Evolutionary conservation across 768 basidiomycete genomes (phyloP).

Genomic region (Mycena sanguinolenta): DNA sequence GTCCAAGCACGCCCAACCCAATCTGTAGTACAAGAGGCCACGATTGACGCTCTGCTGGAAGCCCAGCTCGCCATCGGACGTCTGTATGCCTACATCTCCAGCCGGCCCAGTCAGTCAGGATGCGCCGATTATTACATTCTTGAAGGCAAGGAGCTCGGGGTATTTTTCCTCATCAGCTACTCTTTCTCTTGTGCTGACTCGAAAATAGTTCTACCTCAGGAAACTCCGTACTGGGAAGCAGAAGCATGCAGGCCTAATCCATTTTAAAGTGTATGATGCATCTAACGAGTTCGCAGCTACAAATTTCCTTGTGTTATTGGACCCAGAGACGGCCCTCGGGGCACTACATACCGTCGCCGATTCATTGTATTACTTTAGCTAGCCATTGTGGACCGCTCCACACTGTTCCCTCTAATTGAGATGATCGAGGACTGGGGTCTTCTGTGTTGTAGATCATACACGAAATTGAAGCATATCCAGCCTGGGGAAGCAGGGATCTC

Average conservation of each 20-base stretch:
- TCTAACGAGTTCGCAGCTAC: no score
- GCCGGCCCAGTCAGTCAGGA: conserved; percentile 96
- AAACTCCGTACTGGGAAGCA: conserved; percentile 95
- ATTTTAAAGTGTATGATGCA: no score
- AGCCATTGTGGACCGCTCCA: no score
- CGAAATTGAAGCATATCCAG: no score
- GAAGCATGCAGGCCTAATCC: conserved; percentile 91
- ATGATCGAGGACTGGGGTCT: no score
- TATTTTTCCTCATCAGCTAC: conserved; percentile 44
- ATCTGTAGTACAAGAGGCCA: conserved; percentile 70
- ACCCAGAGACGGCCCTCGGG: no score
- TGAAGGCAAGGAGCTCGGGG: conserved; percentile 99
- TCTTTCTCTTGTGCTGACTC: conserved; percentile 38
- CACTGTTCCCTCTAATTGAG: no score
- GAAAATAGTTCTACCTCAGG: conserved; percentile 88
- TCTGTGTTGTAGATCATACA: no score
- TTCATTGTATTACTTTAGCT: no score
- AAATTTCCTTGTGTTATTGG: no score
- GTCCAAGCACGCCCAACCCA: conserved; percentile 92
- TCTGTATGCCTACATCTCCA: conserved; percentile 92
- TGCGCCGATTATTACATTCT: conserved; percentile 97
- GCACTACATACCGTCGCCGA: no score
- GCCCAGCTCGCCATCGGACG: conserved; percentile 94
- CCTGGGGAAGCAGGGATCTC: no score
- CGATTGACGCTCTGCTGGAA: conserved; percentile 92